A percentile compares a stretch with the other conserved stretches of the same genome.
Evolutionary conservation across 1,284 basidiomycete species (phyloP).

Genomic region (Moesziomyces antarcticus): DNA sequence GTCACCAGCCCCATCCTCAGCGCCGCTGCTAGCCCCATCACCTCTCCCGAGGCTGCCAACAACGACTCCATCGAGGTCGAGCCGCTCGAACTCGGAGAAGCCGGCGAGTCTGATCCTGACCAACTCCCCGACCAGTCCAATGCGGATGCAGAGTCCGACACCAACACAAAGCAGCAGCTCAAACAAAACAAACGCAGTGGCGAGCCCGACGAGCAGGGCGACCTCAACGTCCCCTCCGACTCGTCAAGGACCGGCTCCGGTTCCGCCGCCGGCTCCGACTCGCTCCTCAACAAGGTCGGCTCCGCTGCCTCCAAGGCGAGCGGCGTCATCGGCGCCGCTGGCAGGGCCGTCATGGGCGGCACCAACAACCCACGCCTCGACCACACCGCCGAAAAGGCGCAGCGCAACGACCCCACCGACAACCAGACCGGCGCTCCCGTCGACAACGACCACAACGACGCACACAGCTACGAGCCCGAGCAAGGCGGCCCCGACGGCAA

Average conservation of each 20-base stretch:
- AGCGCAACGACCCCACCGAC: constrained; percentile 21
- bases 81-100: constrained; percentile 53
- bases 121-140: background rate
- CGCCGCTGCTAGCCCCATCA: constrained; percentile 59
- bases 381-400: constrained; percentile 29
- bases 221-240: constrained; percentile 34
- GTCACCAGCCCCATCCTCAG: constrained; percentile 82
- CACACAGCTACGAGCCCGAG: constrained; percentile 30
- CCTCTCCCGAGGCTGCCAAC: constrained; percentile 12
- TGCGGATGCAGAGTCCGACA: background rate
- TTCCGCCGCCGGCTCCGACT: constrained; percentile 29
- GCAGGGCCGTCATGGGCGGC: constrained; percentile 36
- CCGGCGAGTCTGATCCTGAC: constrained; percentile 1
- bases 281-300: constrained; percentile 38
- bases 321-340: constrained; percentile 74
- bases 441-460: constrained; percentile 14
- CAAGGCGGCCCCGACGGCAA: constrained; percentile 27
- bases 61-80: constrained; percentile 40
- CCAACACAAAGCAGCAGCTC: constrained; percentile 8
- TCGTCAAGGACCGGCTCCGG: constrained; percentile 40
- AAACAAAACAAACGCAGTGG: constrained; percentile 28
- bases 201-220: constrained; percentile 23
- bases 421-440: constrained; percentile 18
- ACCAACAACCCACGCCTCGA: constrained; percentile 37
- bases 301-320: constrained; percentile 73